These are phyloP conservation scores for Syzygium aromaticum DNA, from an alignment of 345 rosid species.

Conservation along the genomic window DNA sequence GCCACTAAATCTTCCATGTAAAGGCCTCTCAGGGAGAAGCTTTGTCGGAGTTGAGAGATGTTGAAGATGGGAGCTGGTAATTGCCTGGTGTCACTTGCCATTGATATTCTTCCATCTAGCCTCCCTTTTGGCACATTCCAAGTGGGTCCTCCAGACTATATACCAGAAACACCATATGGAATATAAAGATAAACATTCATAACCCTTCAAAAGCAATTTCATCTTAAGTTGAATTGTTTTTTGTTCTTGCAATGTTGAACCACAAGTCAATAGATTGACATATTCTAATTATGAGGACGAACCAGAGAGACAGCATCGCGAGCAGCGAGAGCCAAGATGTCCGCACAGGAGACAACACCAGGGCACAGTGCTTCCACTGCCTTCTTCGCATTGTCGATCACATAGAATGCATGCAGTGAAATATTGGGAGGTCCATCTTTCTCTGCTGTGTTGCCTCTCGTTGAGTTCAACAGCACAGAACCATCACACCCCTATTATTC, in stretches of 20 bases:
- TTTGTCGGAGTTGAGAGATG: conserved; percentile 63
- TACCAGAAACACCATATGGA: background rate
- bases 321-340: conserved; percentile 78
- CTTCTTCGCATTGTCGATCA: conserved; percentile 70
- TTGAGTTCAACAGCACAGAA: conserved; percentile 66
- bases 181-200: background rate
- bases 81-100: conserved; percentile 69
- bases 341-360: conserved; percentile 84
- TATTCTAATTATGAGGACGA: conserved; percentile 3
- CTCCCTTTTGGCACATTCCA: conserved; percentile 93
- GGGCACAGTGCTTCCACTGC: conserved; percentile 73
- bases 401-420: conserved; percentile 82
- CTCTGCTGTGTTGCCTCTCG: conserved; percentile 61
- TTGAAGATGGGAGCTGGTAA: conserved; percentile 71
- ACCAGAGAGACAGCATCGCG: conserved; percentile 76
- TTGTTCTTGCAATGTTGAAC: background rate
- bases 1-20: conserved; percentile 57
- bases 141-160: conserved; percentile 82
- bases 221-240: background rate
- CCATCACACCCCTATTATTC: conserved; percentile 72
- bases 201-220: background rate
- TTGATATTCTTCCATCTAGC: conserved; percentile 77
- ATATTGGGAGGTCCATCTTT: conserved; percentile 92
- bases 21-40: conserved; percentile 78
- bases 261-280: background rate